Evolutionary conservation across 768 basidiomycete genomes (phyloP).

Genomic region (Xanthoconium stramineum): DNA sequence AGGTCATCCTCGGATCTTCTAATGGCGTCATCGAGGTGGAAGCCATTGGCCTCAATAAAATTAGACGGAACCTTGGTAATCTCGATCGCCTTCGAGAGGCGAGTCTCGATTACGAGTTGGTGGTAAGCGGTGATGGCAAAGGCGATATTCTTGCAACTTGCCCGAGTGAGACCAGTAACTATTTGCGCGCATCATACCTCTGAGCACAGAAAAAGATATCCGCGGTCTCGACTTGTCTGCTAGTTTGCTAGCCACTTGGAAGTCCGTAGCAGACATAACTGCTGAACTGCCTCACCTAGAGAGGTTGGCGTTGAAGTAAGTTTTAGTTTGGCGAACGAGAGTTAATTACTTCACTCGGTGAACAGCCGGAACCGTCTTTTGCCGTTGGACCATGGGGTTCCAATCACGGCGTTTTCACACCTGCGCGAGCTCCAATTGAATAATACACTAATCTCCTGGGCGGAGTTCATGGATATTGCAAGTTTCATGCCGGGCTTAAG

Average conservation of each 20-base stretch:
- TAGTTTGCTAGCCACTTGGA: conserved; percentile 73
- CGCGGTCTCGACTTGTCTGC: conserved; percentile 79
- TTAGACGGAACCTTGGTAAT: conserved; percentile 65
- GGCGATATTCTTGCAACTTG: conserved; percentile 57
- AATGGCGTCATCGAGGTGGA: conserved; percentile 81
- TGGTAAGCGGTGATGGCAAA: conserved; percentile 49
- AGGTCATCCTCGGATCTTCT: conserved; percentile 75
- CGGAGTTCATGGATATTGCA: conserved; percentile 53
- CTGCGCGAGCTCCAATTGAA: conserved; percentile 73
- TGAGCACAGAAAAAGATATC: conserved; percentile 48
- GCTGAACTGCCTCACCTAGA: conserved; percentile 59
- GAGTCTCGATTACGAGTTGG: conserved; percentile 69
- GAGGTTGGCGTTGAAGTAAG: conserved; percentile 77
- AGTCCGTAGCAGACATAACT: conserved; percentile 59
- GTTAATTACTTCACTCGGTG: conserved; percentile 15
- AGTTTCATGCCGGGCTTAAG: conserved; percentile 51
- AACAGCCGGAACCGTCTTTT: conserved; percentile 67
- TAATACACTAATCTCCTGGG: conserved; percentile 69
- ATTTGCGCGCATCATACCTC: conserved; percentile 5
- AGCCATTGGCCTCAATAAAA: conserved; percentile 77
- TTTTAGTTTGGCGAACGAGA: conserved; percentile 15
- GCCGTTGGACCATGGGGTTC: conserved; percentile 33
- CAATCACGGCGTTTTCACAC: conserved; percentile 43
- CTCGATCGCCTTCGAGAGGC: conserved; percentile 70
- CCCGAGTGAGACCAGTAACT: conserved; percentile 52